Base-by-base conservation (phyloP, 2,329 filamentous ascomycete genomes). In the Colletotrichum salicis region DNA sequence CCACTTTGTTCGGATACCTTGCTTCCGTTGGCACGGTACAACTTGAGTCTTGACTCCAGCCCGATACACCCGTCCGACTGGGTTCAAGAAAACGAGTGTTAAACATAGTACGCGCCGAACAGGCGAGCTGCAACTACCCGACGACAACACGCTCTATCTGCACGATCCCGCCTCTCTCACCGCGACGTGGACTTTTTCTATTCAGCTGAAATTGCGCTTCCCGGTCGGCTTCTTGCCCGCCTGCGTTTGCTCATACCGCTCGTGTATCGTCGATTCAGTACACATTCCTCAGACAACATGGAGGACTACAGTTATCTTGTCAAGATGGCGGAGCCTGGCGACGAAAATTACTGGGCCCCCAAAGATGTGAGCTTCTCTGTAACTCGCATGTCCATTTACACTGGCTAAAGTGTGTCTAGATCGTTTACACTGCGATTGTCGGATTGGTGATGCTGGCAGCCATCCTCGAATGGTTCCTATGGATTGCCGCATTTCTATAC, bases 401-500 rank as follows among this genome's bases (percentile, higher is more conserved):
- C 15, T 45, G 5, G 66, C 75, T 81, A 35, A 79, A 59, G 27
- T 27, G 10, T 6, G 60, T 13, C 15, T 75, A 98, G 94, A 95
- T 97, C 76, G 86, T 96, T 68, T 98, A 97, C 80, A 92, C 95
- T 10, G 85, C 91, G 67, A 92, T 98, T 75, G 88, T 98, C 45
- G 94, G 94, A 22, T 82, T 92, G 7, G 86, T 98, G 61, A 94
- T 98, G 91, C 77, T 96, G 29, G 93, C 93, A 71, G 96, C 96
- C 2, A 86, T 95, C 35, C 86, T 98, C 10, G 96, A 98, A 84
- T 98, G 96, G 95, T 91, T 97, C 72, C 88, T 98, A 15, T 98
- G 95, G 94, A 87, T 98, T 52, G 91, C 93, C n/a, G 95, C 96
- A 4, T 98, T 98, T 79, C 80, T 96, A 74, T 98, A 98, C 82